A percentile compares a stretch with the other conserved stretches of the same genome.
Evolutionary conservation across 1,284 basidiomycete species (phyloP).

Genomic region (Athelia psychrophila): DNA sequence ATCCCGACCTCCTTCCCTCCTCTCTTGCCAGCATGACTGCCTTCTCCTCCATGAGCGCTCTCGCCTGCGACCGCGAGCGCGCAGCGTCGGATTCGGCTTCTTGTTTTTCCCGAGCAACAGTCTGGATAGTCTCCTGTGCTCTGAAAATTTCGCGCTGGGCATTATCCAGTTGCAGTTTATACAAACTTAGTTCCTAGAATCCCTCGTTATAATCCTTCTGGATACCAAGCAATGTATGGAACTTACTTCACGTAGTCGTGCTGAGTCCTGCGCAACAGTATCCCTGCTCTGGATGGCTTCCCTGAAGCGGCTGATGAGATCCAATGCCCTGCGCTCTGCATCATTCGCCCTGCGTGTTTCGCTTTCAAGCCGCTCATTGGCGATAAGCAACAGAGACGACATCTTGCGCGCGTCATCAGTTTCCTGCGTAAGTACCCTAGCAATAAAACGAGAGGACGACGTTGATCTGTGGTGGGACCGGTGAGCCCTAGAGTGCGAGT

Average conservation of each 20-base stretch:
- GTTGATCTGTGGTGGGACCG: not conserved
- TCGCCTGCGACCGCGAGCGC: constrained; percentile 43
- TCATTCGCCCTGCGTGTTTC: not conserved
- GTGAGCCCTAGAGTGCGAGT: not conserved
- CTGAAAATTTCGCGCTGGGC: constrained; percentile 53
- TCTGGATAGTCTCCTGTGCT: constrained; percentile 53
- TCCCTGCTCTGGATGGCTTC: not conserved
- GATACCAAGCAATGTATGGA: not conserved
- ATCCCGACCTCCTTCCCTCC: constrained; percentile 54
- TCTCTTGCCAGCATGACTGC: constrained; percentile 53
- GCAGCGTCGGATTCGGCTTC: constrained; percentile 59
- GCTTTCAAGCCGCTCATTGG: not conserved
- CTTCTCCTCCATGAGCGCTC: constrained; percentile 54
- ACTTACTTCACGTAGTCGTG: not conserved
- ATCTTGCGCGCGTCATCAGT: not conserved
- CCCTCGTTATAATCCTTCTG: not conserved
- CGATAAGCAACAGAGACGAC: not conserved
- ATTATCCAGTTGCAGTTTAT: constrained; percentile 44
- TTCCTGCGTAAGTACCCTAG: not conserved
- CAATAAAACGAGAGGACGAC: not conserved
- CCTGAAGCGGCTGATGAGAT: not conserved
- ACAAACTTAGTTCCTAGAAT: constrained; percentile 31
- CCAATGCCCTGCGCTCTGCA: not conserved
- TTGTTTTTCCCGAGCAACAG: constrained; percentile 51
- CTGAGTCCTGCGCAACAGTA: not conserved